phyloP scores from a whole-genome alignment of 768 basidiomycete genomes.

The Tricholoma hemisulphureum region DNA sequence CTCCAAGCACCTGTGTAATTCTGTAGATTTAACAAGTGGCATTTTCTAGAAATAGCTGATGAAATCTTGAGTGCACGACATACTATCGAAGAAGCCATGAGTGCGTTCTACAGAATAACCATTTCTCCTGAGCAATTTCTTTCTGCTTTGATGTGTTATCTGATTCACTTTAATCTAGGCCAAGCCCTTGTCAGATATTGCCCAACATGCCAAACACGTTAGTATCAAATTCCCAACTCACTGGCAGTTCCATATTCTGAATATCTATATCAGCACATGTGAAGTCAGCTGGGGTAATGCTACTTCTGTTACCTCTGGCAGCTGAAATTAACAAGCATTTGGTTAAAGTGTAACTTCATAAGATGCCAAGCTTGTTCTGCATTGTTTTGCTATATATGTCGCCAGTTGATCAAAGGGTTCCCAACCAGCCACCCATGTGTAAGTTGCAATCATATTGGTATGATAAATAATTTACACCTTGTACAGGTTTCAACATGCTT shows the following conservation, averaged over 20 bases:
- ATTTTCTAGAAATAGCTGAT: constrained; percentile 58
- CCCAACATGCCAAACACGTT: constrained; percentile 82
- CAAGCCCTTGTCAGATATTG: constrained; percentile 84
- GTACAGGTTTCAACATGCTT: too few relatives aligned
- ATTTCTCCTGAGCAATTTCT: not conserved
- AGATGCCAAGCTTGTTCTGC: constrained; percentile 69
- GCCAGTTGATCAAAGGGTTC: constrained; percentile 69
- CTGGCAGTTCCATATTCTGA: constrained; percentile 3
- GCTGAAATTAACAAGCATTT: constrained; percentile 5
- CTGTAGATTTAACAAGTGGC: not conserved
- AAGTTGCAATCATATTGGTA: not conserved
- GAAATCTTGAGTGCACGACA: constrained; percentile 63
- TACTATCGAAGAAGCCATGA: constrained; percentile 91
- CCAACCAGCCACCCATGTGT: constrained; percentile 70
- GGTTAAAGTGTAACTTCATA: constrained; percentile 87
- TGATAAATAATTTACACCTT: not conserved
- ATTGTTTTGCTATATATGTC: constrained; percentile 83
- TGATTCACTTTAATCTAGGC: constrained; percentile 39
- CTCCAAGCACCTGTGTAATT: not conserved
- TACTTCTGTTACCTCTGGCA: not conserved
- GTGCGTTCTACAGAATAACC: constrained; percentile 40
- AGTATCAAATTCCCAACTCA: constrained; percentile 8
- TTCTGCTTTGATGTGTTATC: constrained; percentile 5
- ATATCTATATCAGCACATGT: constrained; percentile 58
- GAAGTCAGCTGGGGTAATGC: constrained; percentile 72